Conservation (phyloP, 805 yeast genomes). For the Sugiyamaella americana region DNA sequence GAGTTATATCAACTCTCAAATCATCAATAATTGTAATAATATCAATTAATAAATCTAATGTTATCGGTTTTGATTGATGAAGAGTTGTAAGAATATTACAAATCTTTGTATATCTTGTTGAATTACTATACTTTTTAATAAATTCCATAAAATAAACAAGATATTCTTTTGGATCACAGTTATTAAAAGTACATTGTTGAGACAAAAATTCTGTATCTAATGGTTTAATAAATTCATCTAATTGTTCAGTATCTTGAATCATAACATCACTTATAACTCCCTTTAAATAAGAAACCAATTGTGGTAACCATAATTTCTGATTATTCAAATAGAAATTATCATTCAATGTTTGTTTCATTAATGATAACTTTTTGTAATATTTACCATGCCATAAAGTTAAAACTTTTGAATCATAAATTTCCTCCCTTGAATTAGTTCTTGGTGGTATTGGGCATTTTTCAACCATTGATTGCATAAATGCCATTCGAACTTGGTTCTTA, state of each 20-base stretch:
- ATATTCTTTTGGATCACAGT: slow-evolving; percentile 8
- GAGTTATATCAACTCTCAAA: slow-evolving; percentile 8
- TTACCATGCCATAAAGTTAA: slow-evolving; percentile 12
- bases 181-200: slow-evolving; percentile 16
- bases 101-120: background rate
- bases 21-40: slow-evolving; percentile 10
- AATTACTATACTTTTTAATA: background rate
- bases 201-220: slow-evolving; percentile 16
- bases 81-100: background rate
- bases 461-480: slow-evolving; percentile 9
- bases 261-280: slow-evolving; percentile 8
- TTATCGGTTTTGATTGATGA: background rate
- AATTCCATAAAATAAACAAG: slow-evolving; percentile 7
- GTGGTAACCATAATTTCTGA: slow-evolving; percentile 14
- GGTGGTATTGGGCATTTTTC: slow-evolving; percentile 5
- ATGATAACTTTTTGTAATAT: slow-evolving; percentile 1
- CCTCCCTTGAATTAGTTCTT: slow-evolving; percentile 14
- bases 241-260: slow-evolving; percentile 6
- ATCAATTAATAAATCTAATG: background rate
- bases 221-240: slow-evolving; percentile 8
- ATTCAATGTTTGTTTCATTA: background rate
- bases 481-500: slow-evolving; percentile 8
- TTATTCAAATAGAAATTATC: slow-evolving; percentile 7
- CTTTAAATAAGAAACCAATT: slow-evolving; percentile 10
- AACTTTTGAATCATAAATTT: slow-evolving; percentile 8